Evolutionary conservation across 805 yeast genomes (phyloP).

Genomic region (Wickerhamomyces silvicola): DNA sequence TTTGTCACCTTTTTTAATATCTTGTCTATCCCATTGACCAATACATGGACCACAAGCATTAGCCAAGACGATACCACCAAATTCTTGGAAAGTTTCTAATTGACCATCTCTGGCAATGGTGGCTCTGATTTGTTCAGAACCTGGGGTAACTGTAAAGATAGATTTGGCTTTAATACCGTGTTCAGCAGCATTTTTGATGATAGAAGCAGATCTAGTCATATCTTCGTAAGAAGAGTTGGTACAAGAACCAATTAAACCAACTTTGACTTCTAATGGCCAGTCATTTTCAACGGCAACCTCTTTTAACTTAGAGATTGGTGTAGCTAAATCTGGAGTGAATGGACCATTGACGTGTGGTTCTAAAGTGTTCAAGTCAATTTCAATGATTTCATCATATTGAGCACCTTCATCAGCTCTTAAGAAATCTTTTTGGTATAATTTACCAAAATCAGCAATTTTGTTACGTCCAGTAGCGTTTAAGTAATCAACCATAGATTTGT

Average conservation of each 20-base stretch:
- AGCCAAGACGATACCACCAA: slow-evolving; percentile 92
- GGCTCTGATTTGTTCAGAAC: slow-evolving; percentile 97
- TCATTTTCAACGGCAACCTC: slow-evolving; percentile 76
- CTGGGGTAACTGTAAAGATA: slow-evolving; percentile 92
- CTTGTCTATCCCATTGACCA: slow-evolving; percentile 98
- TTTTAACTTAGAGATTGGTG: slow-evolving; percentile 85
- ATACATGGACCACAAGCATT: slow-evolving; percentile 99
- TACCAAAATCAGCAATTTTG: slow-evolving; percentile 77
- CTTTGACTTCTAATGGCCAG: slow-evolving; percentile 92
- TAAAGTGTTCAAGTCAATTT: slow-evolving; percentile 79
- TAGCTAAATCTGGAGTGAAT: slow-evolving; percentile 95
- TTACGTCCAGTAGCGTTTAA: slow-evolving; percentile 81
- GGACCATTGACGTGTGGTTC: slow-evolving; percentile 98
- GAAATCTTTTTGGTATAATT: slow-evolving; percentile 54
- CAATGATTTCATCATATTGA: slow-evolving; percentile 89
- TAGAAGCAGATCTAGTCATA: slow-evolving; percentile 93
- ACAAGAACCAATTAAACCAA: slow-evolving; percentile 96
- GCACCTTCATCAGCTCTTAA: slow-evolving; percentile 88
- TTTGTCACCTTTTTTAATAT: slow-evolving; percentile 87
- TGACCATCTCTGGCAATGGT: slow-evolving; percentile 96
- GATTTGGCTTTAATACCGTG: slow-evolving; percentile 91
- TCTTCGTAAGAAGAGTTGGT: slow-evolving; percentile 98
- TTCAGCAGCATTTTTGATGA: slow-evolving; percentile 82
- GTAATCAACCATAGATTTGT: slow-evolving; percentile 81
- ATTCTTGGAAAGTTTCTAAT: slow-evolving; percentile 78